phyloP scores from a whole-genome alignment of 306 rosid genomes.

The Parietaria judaica region DNA sequence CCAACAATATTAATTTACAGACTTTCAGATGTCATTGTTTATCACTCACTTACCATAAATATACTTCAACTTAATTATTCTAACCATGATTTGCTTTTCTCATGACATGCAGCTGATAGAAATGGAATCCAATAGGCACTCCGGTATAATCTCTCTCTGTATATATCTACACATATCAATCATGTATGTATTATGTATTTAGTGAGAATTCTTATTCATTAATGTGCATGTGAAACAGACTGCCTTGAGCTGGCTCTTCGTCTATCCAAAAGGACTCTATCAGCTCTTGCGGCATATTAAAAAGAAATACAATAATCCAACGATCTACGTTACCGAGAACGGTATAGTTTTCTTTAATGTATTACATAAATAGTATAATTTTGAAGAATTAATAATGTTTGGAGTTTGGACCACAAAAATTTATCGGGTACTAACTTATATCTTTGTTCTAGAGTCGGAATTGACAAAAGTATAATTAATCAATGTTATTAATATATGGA shows the following conservation, averaged over 20 bases:
- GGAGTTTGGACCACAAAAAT: no score
- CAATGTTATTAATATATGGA: no score
- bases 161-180: not conserved
- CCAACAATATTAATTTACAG: no score
- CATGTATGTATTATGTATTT: not conserved
- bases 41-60: no score
- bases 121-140: constrained; percentile 23
- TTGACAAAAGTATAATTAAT: no score
- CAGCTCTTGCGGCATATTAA: constrained; percentile 20
- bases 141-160: constrained; percentile 12
- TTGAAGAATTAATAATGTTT: not conserved
- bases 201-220: not conserved
- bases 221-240: constrained; percentile 28
- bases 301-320: constrained; percentile 33
- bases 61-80: no score
- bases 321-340: constrained; percentile 48
- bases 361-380: no score
- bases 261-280: constrained; percentile 44
- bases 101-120: constrained; percentile 8
- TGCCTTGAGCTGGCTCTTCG: constrained; percentile 38
- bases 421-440: no score
- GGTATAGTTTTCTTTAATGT: no score
- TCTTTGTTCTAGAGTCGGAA: no score
- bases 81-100: not conserved
- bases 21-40: no score